Percentiles rank a stretch among this genome's conserved stretches.
phyloP scores from a whole-genome alignment of 192 early-diverging fungal species.

The Backusella australiensis region DNA sequence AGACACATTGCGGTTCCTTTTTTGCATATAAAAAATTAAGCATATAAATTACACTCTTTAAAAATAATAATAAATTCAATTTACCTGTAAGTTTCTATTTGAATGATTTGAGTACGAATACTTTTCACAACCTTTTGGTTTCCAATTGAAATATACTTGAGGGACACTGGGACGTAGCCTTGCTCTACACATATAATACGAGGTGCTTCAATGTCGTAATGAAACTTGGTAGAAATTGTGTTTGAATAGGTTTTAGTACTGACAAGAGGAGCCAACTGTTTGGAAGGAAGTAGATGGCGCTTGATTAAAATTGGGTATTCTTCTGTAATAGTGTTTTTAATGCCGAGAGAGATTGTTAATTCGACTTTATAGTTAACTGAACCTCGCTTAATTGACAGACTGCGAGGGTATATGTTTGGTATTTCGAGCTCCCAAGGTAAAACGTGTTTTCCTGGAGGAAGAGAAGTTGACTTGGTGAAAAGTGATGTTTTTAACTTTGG shows the following conservation, averaged over 20 bases:
- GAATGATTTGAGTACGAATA: conserved; percentile 26
- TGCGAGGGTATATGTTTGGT: conserved; percentile 29
- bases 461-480: conserved; percentile 5
- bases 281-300: conserved; percentile 11
- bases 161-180: conserved; percentile 7
- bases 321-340: conserved; percentile 19
- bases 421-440: conserved; percentile 34
- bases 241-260: conserved; percentile 14
- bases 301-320: conserved; percentile 24
- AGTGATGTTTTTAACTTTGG: conserved; percentile 23
- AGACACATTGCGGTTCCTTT: not conserved
- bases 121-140: conserved; percentile 5
- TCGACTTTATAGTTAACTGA: conserved; percentile 19
- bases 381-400: conserved; percentile 19
- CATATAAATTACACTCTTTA: not conserved
- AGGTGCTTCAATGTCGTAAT: conserved; percentile 31
- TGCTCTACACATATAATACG: conserved; percentile 27
- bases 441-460: conserved; percentile 14
- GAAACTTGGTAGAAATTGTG: conserved; percentile 30
- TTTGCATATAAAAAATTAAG: not conserved
- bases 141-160: conserved; percentile 17
- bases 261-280: not conserved
- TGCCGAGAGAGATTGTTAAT: conserved; percentile 10
- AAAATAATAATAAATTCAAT: not conserved
- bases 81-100: conserved; percentile 34